Evolutionary conservation across 2,329 filamentous ascomycete species (phyloP), one percentile per base, ranked within the genome.

Genomic region (Colletotrichum euphorbiae): DNA sequence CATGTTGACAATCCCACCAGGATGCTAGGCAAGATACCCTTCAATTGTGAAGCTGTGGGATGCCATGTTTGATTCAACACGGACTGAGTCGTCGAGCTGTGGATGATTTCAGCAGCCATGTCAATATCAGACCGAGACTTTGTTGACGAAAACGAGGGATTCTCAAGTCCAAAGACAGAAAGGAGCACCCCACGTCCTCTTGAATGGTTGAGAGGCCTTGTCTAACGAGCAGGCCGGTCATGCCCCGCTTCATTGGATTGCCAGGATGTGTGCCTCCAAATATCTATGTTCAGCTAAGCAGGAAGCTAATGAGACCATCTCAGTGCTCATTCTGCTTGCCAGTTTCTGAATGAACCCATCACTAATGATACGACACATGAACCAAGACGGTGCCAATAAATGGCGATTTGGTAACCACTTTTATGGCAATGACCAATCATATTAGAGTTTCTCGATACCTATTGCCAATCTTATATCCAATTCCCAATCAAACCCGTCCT

Each of bases 1-100:
- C 75, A 77, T 6, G 70, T 64, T 17, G 72, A 51, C 73, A 73
- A 74, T 42, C 69, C 63, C 2, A 48, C 3, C 8, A 73, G 12
- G 13, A 63, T 38, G 5, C 2, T 57, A 0, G 62, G 42, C 1
- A 71, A 33, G 9, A 19, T 33, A 13, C 56, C 43, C 2, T 55
- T 36, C 2, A 61, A 51, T 6, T 43, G 45, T 0, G 65, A 45
- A 1, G 55, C 56, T 5, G 52, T 52, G 9, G 57, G n/a, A 45
- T 46, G 46, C 67, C 50, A 70, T 60, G 50, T 50, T 15, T 61
- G 61, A 2, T 52, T 36, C 31, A 45, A 33, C 48, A 11, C 55
- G 19, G 60, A 42, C 42, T 59, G 60, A 15, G 31, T 21, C 12
- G 51, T 33, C 17, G 56, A 3, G 28, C 28, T 36, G 19, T 38